Evolutionary conservation across 305 asterid species (phyloP), one percentile per base, ranked within the genome.

Genomic region (Fraxinus greggii): DNA sequence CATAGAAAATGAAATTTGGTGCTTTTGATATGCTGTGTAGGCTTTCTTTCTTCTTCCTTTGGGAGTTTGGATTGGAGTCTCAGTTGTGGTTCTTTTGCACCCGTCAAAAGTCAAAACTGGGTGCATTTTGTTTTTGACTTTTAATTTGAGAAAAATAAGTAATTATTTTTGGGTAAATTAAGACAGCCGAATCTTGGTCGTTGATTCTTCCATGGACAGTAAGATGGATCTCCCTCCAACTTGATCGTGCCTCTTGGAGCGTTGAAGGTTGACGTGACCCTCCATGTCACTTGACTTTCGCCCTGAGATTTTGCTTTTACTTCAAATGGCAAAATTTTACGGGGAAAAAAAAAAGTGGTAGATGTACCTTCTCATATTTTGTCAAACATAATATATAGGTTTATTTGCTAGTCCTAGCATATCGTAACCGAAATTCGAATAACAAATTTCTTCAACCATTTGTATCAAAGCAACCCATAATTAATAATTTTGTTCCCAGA

Each of bases 211-310:
- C 82, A 82, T 86, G 84, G 78, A 86, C 79, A 89, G 88, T 24
- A 48, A 21, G 89, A 86, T 84, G 82, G 38, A 40, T 76, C 85
- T 85, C 88, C 86, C 88, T 84, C 88, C 86, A 79, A 83, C 36
- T 72, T 9, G 69, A 59, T 63, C 54, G 15, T 19, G 78, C 26
- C 63, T 4, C 26, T 31, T 48, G 83, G 78, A 69, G 78, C 40
- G 73, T 33, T 29, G 75, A 69, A 28, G 17, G 24, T 31, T 31
- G 40, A 29, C 12, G 5, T 13, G 75, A 17, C 40, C 73, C 4
- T 69, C 42, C 75, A 69, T 13, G 40, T 69, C 75, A 69, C 75
- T 4, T 29, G 35, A 65, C 72, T 23, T 15, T 4, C 61, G 2
- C 63, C 63, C 63, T n/a, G 1, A 17, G 63, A 51, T 17, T 17